Base-by-base conservation (phyloP, 371 early-diverging fungal genomes). In the Rhizomucor miehei region DNA sequence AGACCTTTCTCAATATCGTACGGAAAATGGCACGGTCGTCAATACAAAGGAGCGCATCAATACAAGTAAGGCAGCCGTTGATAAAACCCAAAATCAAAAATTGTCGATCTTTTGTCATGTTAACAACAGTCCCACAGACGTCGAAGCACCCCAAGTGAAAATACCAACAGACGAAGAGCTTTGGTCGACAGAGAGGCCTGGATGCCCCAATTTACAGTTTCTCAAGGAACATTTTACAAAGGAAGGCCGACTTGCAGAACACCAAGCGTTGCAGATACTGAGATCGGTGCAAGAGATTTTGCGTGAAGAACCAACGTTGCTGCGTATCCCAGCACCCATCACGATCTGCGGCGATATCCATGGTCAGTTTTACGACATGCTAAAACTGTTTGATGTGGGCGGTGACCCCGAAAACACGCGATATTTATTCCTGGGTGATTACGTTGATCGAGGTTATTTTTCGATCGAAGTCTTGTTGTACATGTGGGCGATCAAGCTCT, bases 311-410 rank as follows among this genome's bases (percentile, higher is more conserved):
- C 85, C 87, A 11, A 98, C 87, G 44, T 56, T 98, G 53, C 68
- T 98, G 37, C 89, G 93, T 50, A 83, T 96, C 19, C 89, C 86
- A 53, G 92, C 97, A 13, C 98, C 95, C 9, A 83, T 95, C 44
- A 96, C 95, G 25, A 89, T 97, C 12, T 96, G 98, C 66, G 99
- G 99, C 37, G 99, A 99, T 77, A 91, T 99, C 34, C 99, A 99
- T 69, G 99, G 99, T 9, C 99, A 99, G 73, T 99, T 89, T 73
- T 95, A 87, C 65, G 99, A 99, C 75, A 80, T 99, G 63, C 90
- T 99, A 89, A 97, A 95, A 66, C 80, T 99, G 19, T 95, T 99
- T 70, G 93, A 97, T 66, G 94, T 97, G 13, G 94, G 97, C 41
- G 99, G 99, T 16, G 87, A 91, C 62, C 98, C 99, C 23, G 86